Conservation (phyloP, 2,329 filamentous ascomycete species). For the Pseudopithomyces chartarum region DNA sequence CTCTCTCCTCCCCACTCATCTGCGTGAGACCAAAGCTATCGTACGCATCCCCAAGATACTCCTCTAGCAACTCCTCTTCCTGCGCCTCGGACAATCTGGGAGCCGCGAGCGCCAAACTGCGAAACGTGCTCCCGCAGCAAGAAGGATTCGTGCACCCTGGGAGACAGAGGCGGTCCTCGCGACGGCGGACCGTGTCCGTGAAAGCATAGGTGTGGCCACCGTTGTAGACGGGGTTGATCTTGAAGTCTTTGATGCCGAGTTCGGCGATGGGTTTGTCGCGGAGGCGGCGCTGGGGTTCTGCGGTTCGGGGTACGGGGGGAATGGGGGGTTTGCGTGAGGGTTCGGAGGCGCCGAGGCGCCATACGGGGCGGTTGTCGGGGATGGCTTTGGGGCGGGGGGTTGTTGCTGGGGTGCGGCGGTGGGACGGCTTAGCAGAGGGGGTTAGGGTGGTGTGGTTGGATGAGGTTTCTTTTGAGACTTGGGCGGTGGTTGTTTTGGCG, state of each 20-base stretch:
- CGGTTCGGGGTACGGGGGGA: constrained; percentile 10
- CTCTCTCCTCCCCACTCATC: constrained; percentile 66
- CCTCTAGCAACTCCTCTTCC: constrained; percentile 54
- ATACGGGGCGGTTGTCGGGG: constrained; percentile 26
- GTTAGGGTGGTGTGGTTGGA: constrained; percentile 11
- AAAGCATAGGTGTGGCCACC: constrained; percentile 75
- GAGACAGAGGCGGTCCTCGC: constrained; percentile 70
- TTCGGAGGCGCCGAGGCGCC: constrained; percentile 24
- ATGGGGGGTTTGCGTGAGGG: constrained; percentile 12
- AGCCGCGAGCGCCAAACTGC: constrained; percentile 61
- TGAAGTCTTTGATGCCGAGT: constrained; percentile 75
- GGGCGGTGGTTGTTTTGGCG: constrained; percentile 21
- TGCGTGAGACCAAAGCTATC: constrained; percentile 41
- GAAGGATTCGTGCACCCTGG: constrained; percentile 74
- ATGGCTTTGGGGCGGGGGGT: constrained; percentile 2
- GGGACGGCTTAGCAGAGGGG: constrained; percentile 1
- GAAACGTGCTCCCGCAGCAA: constrained; percentile 77
- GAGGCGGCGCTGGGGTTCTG: constrained; percentile 20
- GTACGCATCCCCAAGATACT: constrained; percentile 57
- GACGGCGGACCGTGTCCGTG: constrained; percentile 73
- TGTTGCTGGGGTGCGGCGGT: constrained; percentile 5
- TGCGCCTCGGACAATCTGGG: constrained; percentile 35
- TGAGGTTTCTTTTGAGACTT: constrained; percentile 15
- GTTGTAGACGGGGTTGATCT: constrained; percentile 75
- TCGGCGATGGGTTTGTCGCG: constrained; percentile 62